Evolutionary conservation across 495 filamentous ascomycete genomes (phyloP).

Genomic region (Lasiosphaeria miniovina): DNA sequence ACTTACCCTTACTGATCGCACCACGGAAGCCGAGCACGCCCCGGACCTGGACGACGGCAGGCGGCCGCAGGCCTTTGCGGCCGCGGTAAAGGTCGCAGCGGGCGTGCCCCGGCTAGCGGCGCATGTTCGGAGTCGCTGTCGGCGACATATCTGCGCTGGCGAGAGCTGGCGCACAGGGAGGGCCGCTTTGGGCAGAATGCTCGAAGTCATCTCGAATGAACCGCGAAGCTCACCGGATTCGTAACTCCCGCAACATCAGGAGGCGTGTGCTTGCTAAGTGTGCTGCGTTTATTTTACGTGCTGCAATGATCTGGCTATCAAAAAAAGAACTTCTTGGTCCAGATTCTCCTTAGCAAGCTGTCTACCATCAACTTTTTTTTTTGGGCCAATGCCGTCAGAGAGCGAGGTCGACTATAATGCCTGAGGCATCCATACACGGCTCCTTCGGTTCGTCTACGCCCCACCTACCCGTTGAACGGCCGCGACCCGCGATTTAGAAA

Average conservation of each 20-base stretch:
- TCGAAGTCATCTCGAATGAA: constrained; percentile 47
- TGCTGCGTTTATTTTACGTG: no score
- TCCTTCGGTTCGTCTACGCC: constrained; percentile 5
- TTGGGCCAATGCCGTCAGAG: constrained; percentile 8
- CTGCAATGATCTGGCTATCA: no score
- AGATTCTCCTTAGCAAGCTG: not conserved
- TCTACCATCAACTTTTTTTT: constrained; percentile 24
- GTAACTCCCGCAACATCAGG: constrained; percentile 13
- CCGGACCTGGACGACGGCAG: not conserved
- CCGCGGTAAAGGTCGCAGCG: constrained; percentile 17
- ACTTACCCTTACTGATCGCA: constrained; percentile 18
- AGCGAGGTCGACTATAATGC: constrained; percentile 5
- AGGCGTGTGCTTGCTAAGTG: not conserved
- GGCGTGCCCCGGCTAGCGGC: constrained; percentile 12
- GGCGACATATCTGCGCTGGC: constrained; percentile 46
- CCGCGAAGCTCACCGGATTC: constrained; percentile 14
- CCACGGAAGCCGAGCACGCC: constrained; percentile 1
- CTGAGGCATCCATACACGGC: constrained; percentile 19
- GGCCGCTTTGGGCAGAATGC: constrained; percentile 49
- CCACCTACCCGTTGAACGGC: constrained; percentile 6
- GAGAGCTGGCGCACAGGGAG: constrained; percentile 49
- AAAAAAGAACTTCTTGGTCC: no score
- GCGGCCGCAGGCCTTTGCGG: constrained; percentile 11
- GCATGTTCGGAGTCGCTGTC: constrained; percentile 37
- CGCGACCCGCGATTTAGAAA: constrained; percentile 23